Evolutionary conservation across 805 yeast genomes (phyloP).

Genomic region (Barnettozyma sp.): DNA sequence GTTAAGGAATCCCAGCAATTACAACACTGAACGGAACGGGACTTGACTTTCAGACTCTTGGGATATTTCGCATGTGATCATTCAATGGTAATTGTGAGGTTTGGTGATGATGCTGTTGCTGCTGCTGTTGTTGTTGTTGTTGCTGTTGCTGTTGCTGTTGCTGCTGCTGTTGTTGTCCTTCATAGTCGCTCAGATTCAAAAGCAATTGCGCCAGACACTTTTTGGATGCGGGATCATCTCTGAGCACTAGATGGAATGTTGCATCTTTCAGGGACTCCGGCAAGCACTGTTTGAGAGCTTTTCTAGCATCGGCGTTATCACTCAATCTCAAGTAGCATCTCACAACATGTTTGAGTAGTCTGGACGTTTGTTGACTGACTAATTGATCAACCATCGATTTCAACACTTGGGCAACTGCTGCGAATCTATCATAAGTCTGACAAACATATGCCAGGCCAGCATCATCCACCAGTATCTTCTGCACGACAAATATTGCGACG

Average conservation of each 20-base stretch:
- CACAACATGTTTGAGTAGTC: constrained; percentile 87
- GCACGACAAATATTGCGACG: constrained; percentile 93
- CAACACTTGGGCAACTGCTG: constrained; percentile 86
- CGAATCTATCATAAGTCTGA: constrained; percentile 90
- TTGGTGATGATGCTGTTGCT: constrained; percentile 7
- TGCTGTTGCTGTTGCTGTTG: constrained; percentile 10
- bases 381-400: constrained; percentile 84
- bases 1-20: no score
- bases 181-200: constrained; percentile 48
- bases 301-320: constrained; percentile 86
- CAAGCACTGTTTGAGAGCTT: constrained; percentile 71
- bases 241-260: constrained; percentile 68
- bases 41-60: constrained; percentile 3
- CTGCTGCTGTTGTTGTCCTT: constrained; percentile 16
- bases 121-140: constrained; percentile 10
- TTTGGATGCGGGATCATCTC: constrained; percentile 85
- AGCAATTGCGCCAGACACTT: constrained; percentile 80
- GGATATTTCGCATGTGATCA: constrained; percentile 3
- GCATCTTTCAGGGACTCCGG: constrained; percentile 88
- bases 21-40: no score
- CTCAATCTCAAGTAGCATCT: constrained; percentile 87
- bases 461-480: constrained; percentile 87
- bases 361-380: constrained; percentile 66
- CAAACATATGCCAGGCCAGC: constrained; percentile 88
- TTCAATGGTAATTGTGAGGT: constrained; percentile 6